phyloP scores from a whole-genome alignment of 768 basidiomycete genomes.

The Kwoniella europaea region DNA sequence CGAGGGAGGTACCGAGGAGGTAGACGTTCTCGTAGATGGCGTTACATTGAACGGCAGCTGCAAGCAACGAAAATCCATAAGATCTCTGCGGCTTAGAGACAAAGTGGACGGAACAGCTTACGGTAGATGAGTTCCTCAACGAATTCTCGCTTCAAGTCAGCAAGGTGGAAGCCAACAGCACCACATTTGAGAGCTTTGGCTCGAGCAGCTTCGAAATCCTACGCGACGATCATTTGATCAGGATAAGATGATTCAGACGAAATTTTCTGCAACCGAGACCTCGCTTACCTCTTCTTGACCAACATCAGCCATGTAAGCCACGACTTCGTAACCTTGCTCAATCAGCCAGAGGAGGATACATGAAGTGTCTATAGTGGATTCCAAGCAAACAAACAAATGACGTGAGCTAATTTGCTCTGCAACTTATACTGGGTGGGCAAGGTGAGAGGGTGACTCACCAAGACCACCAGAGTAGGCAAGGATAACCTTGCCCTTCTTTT shows the following conservation, averaged over 20 bases:
- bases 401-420: conserved; percentile 18
- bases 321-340: conserved; percentile 95
- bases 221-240: conserved; percentile 7
- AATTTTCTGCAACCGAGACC: background rate
- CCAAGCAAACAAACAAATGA: background rate
- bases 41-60: conserved; percentile 90
- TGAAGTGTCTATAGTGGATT: conserved; percentile 75
- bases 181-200: conserved; percentile 87
- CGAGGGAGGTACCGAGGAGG: conserved; percentile 95
- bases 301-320: conserved; percentile 74
- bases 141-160: conserved; percentile 94
- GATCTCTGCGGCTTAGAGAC: too few species aligned
- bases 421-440: conserved; percentile 17
- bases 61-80: too few species aligned
- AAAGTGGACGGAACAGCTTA: conserved; percentile 27
- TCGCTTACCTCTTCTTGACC: conserved; percentile 57
- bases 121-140: conserved; percentile 93
- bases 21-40: conserved; percentile 99
- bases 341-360: conserved; percentile 99
- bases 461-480: conserved; percentile 98
- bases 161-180: conserved; percentile 93
- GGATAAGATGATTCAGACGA: background rate
- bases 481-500: conserved; percentile 78
- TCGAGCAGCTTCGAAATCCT: conserved; percentile 93
- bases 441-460: conserved; percentile 65